Base-by-base conservation (phyloP, 1,139 yeast species). In the Trichomonascaceae sp. region DNA sequence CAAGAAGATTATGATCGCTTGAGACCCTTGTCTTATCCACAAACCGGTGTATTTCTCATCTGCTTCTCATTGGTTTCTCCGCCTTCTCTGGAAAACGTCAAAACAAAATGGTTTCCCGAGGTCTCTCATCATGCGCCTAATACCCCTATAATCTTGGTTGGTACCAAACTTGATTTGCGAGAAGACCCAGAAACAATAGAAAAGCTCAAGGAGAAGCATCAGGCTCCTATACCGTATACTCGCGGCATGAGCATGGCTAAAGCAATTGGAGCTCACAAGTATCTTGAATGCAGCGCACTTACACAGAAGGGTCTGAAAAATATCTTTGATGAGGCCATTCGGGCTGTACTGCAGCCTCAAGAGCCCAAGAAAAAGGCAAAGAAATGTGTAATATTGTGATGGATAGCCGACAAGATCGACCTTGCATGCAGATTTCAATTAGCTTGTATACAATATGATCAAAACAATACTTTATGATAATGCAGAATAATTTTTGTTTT, bases 261-360 rank as follows among this genome's bases (percentile, higher is more conserved):
- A 62, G 90, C 86, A 43, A 74, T 85, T 54, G 85, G 87, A 1
- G 87, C 95, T 43, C 80, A 85, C 57, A 82, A 80, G 57, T 70
- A 89, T 69, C 74, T 87, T 60, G 97, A 90, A 72, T 90, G 97
- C 70, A 87, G 96, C 2, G 96, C 97, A n/a, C 87, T 93, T 19
- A 85, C 95, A 27, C 96, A 89, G 70, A 80, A 78, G 57, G 96
- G 96, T 24, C 63, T 70, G 53, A 84, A 85, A 66, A 87, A 85
- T 56, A 84, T 89, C 17, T 89, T 89, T 63, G 96, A 88, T 63
- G 83, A 75, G 58, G 95, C 96, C 18, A 87, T 88, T 50, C 79
- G 53, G 41, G 55, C 55, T n/a, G 55, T 53, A 10, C 30, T 50
- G 22, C 47, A 41, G 20, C 53, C 53, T 30, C 50, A 44, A 1